Percentiles rank a stretch among this genome's conserved stretches.
Conservation (phyloP, 1,284 basidiomycete species). For the Apiotrichum laibachii region DNA sequence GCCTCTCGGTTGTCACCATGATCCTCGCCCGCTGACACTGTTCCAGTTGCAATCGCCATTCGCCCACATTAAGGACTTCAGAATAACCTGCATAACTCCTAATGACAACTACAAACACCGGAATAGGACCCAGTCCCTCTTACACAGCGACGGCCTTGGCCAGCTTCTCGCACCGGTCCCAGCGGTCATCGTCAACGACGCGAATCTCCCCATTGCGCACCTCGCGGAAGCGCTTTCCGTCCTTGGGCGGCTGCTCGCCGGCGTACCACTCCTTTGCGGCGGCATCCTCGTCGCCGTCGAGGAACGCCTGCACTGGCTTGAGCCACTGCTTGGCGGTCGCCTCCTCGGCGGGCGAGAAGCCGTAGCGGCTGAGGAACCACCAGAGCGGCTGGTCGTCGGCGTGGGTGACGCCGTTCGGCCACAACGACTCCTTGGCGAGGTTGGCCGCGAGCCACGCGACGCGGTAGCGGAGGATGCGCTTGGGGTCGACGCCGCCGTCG, state of each 20-base stretch:
- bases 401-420: slow-evolving; percentile 19
- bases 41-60: too few species aligned
- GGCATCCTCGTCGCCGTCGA: slow-evolving; percentile 14
- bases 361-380: slow-evolving; percentile 26
- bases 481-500: slow-evolving; percentile 17
- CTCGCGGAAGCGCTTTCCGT: slow-evolving; percentile 14
- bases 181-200: slow-evolving; percentile 26
- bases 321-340: slow-evolving; percentile 19
- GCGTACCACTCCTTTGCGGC: slow-evolving; percentile 26
- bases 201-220: slow-evolving; percentile 19
- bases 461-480: slow-evolving; percentile 24
- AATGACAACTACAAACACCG: too few species aligned
- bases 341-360: slow-evolving; percentile 17
- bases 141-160: slow-evolving; percentile 2
- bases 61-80: too few species aligned
- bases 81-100: too few species aligned
- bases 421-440: neutral
- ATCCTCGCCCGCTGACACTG: too few species aligned
- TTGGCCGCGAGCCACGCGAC: slow-evolving; percentile 17
- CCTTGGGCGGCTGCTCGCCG: neutral
- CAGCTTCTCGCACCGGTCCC: slow-evolving; percentile 23
- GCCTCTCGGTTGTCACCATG: too few species aligned
- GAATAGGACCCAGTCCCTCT: too few species aligned
- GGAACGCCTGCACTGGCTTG: slow-evolving; percentile 19
- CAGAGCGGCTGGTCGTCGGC: slow-evolving; percentile 28